A percentile compares a stretch with the other conserved stretches of the same genome.
These are phyloP conservation scores for Glycine latifolia DNA, from an alignment of 306 rosid genomes.

Conservation along the genomic window DNA sequence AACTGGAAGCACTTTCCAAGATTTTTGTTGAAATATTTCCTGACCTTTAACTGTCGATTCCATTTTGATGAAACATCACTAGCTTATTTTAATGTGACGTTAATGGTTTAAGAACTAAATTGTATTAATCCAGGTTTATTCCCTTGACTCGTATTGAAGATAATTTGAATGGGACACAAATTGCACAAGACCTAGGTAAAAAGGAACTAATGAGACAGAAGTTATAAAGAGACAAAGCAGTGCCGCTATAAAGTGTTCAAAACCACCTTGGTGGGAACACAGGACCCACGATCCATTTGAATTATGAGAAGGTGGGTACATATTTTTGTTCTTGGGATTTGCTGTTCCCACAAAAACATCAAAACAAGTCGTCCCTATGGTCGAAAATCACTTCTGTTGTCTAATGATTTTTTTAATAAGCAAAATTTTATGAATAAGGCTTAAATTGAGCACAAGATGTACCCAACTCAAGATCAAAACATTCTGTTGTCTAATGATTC, in stretches of 20 bases:
- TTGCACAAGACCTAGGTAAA: neutral
- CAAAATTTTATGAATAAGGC: no score
- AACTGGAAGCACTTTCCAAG: neutral
- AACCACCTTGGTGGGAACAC: neutral
- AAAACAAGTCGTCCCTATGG: neutral
- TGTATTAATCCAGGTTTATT: neutral
- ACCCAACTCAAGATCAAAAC: no score
- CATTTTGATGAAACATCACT: neutral
- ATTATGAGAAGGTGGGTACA: neutral
- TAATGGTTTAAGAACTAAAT: neutral
- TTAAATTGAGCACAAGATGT: no score
- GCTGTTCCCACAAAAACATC: neutral
- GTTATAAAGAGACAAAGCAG: neutral
- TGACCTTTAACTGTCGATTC: neutral
- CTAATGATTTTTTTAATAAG: no score
- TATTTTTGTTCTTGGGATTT: neutral
- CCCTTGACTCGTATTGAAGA: no score
- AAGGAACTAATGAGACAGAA: neutral
- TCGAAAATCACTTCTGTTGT: slow-evolving; percentile 1
- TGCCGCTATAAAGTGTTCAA: neutral
- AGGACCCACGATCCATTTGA: neutral
- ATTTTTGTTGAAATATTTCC: neutral
- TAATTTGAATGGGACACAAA: no score
- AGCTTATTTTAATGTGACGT: neutral
- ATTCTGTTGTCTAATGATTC: neutral